Conservation (phyloP, 2,329 filamentous ascomycete genomes). For the Polychaeton citri region DNA sequence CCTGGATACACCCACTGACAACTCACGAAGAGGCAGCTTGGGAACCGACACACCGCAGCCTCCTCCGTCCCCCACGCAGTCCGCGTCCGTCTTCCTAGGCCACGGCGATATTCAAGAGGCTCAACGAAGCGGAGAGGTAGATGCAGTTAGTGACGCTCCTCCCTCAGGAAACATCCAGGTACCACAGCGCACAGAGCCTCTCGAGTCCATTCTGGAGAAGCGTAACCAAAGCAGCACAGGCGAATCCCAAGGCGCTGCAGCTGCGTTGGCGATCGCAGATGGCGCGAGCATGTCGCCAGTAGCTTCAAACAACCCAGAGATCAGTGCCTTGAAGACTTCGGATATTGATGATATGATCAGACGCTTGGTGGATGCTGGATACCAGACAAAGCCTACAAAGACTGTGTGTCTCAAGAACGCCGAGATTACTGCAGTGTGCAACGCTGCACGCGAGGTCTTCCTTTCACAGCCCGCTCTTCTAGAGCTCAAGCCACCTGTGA, state of each 20-base stretch:
- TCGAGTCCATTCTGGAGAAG: constrained; percentile 81
- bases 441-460: constrained; percentile 76
- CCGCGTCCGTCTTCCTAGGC: constrained; percentile 56
- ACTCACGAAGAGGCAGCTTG: constrained; percentile 20
- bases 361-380: constrained; percentile 82
- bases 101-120: constrained; percentile 69
- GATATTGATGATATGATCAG: constrained; percentile 97
- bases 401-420: constrained; percentile 95
- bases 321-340: constrained; percentile 81
- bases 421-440: constrained; percentile 88
- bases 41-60: constrained; percentile 25
- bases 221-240: constrained; percentile 34
- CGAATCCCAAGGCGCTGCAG: constrained; percentile 15
- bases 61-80: constrained; percentile 80
- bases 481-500: constrained; percentile 87
- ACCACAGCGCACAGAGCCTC: constrained; percentile 53
- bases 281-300: constrained; percentile 8
- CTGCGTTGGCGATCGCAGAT: constrained; percentile 15
- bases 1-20: constrained; percentile 14
- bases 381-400: constrained; percentile 94
- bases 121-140: constrained; percentile 79
- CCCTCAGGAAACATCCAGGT: constrained; percentile 47
- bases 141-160: constrained; percentile 83
- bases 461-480: constrained; percentile 83
- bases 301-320: constrained; percentile 49